Evolutionary conservation across 768 basidiomycete species (phyloP).

Genomic region (Leccinellum rugosiceps): DNA sequence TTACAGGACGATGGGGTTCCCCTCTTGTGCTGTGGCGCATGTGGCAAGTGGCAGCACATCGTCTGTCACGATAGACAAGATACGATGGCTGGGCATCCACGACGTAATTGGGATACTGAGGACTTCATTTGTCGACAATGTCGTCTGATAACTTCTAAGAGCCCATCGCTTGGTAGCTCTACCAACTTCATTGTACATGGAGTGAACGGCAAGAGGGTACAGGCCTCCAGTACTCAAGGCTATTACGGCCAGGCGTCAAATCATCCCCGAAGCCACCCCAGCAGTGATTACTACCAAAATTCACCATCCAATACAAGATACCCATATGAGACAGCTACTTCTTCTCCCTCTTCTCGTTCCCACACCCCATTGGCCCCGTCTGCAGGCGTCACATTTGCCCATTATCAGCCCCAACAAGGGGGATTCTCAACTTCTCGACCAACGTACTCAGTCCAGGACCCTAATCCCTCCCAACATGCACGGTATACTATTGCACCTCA

Average conservation of each 20-base stretch:
- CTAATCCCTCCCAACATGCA: conserved; percentile 12
- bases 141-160: conserved; percentile 22
- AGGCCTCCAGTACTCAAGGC: conserved; percentile 9
- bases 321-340: conserved; percentile 13
- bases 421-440: conserved; percentile 35
- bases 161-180: conserved; percentile 5
- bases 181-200: conserved; percentile 5
- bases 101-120: conserved; percentile 81
- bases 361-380: conserved; percentile 20
- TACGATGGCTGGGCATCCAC: conserved; percentile 54
- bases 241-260: conserved; percentile 13
- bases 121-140: conserved; percentile 77
- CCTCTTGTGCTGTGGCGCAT: conserved; percentile 78
- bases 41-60: conserved; percentile 89
- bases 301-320: conserved; percentile 19
- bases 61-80: conserved; percentile 78
- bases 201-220: conserved; percentile 7
- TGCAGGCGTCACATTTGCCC: conserved; percentile 33
- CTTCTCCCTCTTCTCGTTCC: conserved; percentile 17
- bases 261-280: conserved; percentile 18
- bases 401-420: conserved; percentile 37
- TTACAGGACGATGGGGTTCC: conserved; percentile 73
- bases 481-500: conserved; percentile 19
- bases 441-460: conserved; percentile 25
- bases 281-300: conserved; percentile 14